These are phyloP conservation scores for Leucocoprinus sp. DNA, from an alignment of 768 basidiomycete species.

Conservation along the genomic window DNA sequence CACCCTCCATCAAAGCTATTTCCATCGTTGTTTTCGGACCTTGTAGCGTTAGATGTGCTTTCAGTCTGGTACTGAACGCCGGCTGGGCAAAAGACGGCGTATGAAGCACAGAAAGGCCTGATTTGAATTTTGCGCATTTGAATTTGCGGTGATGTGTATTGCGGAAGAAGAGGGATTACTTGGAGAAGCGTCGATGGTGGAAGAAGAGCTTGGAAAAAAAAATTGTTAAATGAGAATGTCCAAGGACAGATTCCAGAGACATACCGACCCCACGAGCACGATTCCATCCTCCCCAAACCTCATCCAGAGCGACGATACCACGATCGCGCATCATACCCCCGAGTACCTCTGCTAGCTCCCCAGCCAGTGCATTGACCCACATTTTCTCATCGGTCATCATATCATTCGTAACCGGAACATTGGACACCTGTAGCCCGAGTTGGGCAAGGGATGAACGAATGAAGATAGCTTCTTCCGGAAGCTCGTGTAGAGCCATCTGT, in stretches of 20 bases:
- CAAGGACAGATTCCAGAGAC: slow-evolving; percentile 19
- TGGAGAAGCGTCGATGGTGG: slow-evolving; percentile 83
- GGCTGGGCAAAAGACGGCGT: slow-evolving; percentile 66
- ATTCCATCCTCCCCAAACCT: slow-evolving; percentile 64
- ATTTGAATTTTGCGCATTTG: slow-evolving; percentile 57
- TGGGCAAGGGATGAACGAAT: slow-evolving; percentile 86
- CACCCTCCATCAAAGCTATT: slow-evolving; percentile 59
- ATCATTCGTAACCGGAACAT: slow-evolving; percentile 79
- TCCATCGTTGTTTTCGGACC: slow-evolving; percentile 57
- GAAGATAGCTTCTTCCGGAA: slow-evolving; percentile 80
- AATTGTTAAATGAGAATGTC: background rate
- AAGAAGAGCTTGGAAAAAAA: slow-evolving; percentile 51
- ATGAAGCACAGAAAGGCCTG: slow-evolving; percentile 76
- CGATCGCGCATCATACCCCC: slow-evolving; percentile 69
- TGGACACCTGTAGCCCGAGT: slow-evolving; percentile 71
- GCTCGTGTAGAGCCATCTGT: slow-evolving; percentile 29
- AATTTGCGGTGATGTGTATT: slow-evolving; percentile 61
- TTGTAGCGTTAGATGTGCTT: slow-evolving; percentile 39
- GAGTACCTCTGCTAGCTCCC: slow-evolving; percentile 72
- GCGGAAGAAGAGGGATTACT: slow-evolving; percentile 58
- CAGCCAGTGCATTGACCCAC: slow-evolving; percentile 76
- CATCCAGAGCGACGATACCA: slow-evolving; percentile 81
- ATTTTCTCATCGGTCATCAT: slow-evolving; percentile 77
- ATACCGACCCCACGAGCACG: slow-evolving; percentile 84
- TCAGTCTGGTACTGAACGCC: slow-evolving; percentile 63